Evolutionary conservation across 2,329 filamentous ascomycete species (phyloP), one percentile per base, ranked within the genome.

Genomic region (Microsporum ferrugineum): DNA sequence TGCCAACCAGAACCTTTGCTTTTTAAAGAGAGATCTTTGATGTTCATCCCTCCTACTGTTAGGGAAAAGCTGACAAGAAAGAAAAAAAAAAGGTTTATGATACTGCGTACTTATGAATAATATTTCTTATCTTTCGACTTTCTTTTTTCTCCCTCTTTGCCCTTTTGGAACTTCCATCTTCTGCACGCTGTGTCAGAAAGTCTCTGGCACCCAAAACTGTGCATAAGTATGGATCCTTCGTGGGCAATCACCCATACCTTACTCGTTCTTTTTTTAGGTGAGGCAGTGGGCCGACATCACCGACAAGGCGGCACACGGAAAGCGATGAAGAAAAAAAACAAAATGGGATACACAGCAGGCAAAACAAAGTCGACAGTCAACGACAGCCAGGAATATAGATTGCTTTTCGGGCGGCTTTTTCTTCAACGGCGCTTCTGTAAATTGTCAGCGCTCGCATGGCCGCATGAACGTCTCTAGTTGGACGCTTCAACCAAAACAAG

Each of bases 251-350:
- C 14, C 27, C 29, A 5, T 31, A 33, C 29, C 49, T 53, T 53
- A 53, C 49, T 53, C 49, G 49, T 53, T 53, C 49, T 53, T 53
- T 53, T 53, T 53, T 33, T 53, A 53, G 49, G 23, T 31, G 31
- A 17, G 17, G 27, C 31, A 53, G 49, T 53, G 49, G 49, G 49
- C 49, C 49, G 31, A n/a, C 29, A 53, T 53, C 49, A 53, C 49
- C 49, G 49, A 53, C 49, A 33, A 53, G 49, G 49, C 49, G 49
- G 49, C 49, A 53, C 49, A 53, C 49, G 49, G 49, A 53, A 53
- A 31, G 29, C 17, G 23, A 5, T 23, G 12, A 31, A 33, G 5
- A 53, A 53, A n/a, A 53, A 53, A 31, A 53, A 8, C 12, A 53
- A 53, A 34, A 53, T 12, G 5, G 2, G 49, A 53, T n/a, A 12